Conservation (phyloP, 805 yeast species). For the Hanseniaspora jakobsenii region DNA sequence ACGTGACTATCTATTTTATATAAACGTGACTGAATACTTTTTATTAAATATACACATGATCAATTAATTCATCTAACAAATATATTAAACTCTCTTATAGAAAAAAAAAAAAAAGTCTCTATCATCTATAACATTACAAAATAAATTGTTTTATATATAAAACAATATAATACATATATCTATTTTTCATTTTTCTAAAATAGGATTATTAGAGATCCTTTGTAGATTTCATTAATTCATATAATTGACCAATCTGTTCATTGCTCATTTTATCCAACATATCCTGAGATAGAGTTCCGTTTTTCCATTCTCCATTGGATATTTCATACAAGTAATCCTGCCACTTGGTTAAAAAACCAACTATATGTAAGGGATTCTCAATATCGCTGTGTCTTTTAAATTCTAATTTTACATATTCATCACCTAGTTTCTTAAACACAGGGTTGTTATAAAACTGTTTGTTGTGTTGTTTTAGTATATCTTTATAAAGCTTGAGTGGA, state of each 20-base stretch:
- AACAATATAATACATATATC: too few species aligned
- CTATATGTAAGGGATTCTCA: conserved; percentile 85
- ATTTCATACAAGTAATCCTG: conserved; percentile 63
- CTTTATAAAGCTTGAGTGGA: conserved; percentile 66
- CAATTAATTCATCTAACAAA: too few species aligned
- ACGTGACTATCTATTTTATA: too few species aligned
- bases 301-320: conserved; percentile 52
- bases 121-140: too few species aligned
- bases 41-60: too few species aligned
- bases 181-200: too few species aligned
- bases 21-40: too few species aligned
- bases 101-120: too few species aligned
- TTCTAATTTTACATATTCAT: conserved; percentile 77
- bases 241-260: conserved; percentile 75
- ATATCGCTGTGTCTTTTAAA: conserved; percentile 69
- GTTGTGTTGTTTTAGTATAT: conserved; percentile 70
- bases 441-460: conserved; percentile 37
- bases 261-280: conserved; percentile 76
- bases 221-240: conserved; percentile 70
- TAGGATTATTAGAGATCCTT: conserved; percentile 28
- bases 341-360: conserved; percentile 91
- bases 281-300: conserved; percentile 46
- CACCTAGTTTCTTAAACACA: conserved; percentile 70
- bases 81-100: too few species aligned
- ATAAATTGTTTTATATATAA: neutral